Evolutionary conservation across 2,329 filamentous ascomycete genomes (phyloP).

Genomic region (Nemania abortiva): DNA sequence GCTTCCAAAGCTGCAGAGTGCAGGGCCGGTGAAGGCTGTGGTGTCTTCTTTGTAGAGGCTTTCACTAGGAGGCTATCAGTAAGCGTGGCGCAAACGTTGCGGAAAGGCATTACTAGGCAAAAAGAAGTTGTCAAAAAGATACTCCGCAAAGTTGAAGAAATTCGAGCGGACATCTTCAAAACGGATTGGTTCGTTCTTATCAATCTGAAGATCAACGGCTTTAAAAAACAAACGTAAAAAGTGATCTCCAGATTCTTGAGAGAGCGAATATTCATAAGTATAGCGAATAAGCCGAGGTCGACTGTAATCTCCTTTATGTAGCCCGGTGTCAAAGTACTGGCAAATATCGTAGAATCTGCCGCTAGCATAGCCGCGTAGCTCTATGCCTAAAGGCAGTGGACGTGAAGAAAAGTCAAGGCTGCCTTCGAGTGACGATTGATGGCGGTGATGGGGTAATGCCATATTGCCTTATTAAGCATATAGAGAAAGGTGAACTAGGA

Average conservation of each 20-base stretch:
- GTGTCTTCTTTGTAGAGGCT: constrained; percentile 44
- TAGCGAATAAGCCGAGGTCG: constrained; percentile 44
- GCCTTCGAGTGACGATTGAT: constrained; percentile 39
- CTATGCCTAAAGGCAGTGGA: constrained; percentile 27
- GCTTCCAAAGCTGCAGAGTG: constrained; percentile 42
- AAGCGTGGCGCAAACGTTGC: constrained; percentile 19
- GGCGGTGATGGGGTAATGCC: constrained; percentile 31
- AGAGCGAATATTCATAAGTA: constrained; percentile 46
- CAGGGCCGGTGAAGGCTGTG: constrained; percentile 44
- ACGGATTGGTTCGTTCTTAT: constrained; percentile 32
- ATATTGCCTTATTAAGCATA: constrained; percentile 5
- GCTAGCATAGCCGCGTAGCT: constrained; percentile 31
- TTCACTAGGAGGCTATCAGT: constrained; percentile 42
- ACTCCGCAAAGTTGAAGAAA: constrained; percentile 44
- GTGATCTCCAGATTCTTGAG: constrained; percentile 43
- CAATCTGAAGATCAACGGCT: constrained; percentile 40
- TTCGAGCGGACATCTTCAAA: constrained; percentile 34
- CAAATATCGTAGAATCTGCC: constrained; percentile 39
- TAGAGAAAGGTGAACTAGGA: background rate
- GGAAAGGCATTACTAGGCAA: constrained; percentile 40
- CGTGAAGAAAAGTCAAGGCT: constrained; percentile 35
- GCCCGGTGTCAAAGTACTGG: constrained; percentile 37
- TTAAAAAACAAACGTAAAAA: constrained; percentile 46
- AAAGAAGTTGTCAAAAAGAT: constrained; percentile 49
- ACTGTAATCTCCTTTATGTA: constrained; percentile 38